A percentile compares a stretch with the other conserved stretches of the same genome.
Conservation (phyloP, 2,329 filamentous ascomycete species). For the Keithomyces neogunnii region DNA sequence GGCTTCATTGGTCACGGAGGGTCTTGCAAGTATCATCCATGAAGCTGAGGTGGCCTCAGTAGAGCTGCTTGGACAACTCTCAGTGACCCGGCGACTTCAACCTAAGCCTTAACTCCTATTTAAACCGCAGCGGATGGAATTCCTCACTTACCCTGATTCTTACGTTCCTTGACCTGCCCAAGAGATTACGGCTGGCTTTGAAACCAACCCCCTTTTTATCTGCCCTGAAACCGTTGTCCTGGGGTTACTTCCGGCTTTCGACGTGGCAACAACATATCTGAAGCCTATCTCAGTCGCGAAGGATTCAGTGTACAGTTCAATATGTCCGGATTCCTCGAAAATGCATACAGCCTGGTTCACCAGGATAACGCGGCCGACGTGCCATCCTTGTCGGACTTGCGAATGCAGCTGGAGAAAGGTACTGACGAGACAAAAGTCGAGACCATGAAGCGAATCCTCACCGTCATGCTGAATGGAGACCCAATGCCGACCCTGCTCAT, state of each 20-base stretch:
- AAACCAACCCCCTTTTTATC: neutral
- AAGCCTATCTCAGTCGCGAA: neutral
- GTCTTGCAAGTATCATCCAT: slow-evolving; percentile 2
- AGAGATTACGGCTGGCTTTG: neutral
- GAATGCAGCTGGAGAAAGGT: slow-evolving; percentile 87
- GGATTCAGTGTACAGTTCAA: neutral
- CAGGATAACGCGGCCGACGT: slow-evolving; percentile 95
- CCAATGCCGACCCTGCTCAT: slow-evolving; percentile 92
- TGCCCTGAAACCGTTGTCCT: neutral
- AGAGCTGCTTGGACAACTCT: slow-evolving; percentile 14
- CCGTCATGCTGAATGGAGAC: slow-evolving; percentile 96
- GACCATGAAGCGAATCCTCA: slow-evolving; percentile 93
- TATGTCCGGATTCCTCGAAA: slow-evolving; percentile 87
- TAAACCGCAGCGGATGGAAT: slow-evolving; percentile 2
- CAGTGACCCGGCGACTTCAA: slow-evolving; percentile 20
- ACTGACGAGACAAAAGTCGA: slow-evolving; percentile 89
- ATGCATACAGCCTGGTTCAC: slow-evolving; percentile 93
- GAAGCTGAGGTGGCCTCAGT: slow-evolving; percentile 17
- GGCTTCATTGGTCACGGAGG: neutral
- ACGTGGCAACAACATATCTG: neutral
- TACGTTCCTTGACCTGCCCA: neutral
- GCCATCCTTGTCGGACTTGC: slow-evolving; percentile 82
- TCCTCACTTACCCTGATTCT: neutral
- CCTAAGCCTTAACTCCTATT: slow-evolving; percentile 18
- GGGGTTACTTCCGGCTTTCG: neutral